Base-by-base conservation (phyloP, 2,329 filamentous ascomycete species). In the Dothistroma pini region DNA sequence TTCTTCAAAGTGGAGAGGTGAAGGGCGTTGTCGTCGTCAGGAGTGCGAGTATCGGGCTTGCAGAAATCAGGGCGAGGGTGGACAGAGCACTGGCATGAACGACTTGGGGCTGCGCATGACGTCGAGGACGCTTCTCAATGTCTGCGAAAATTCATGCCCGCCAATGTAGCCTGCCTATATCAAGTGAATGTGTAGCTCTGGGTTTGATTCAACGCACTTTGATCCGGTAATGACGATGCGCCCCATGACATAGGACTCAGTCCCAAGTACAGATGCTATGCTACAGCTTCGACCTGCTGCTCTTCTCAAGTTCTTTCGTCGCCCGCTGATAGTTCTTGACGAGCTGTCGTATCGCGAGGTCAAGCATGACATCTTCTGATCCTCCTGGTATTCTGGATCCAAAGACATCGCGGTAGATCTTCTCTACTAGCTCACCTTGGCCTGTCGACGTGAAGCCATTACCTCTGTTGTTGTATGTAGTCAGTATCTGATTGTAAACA, bases 371-470 rank as follows among this genome's bases (percentile, higher is more conserved):
- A 71, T 90, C 88, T 71, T 90, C 88, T 11, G 83, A 86, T 1
- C 88, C 88, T 53, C 88, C 88, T 10, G 64, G 65, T 54, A 67
- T 67, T 4, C 65, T 32, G 14, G 65, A 58, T 12, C 62, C 62
- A 47, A 68, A 62, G 21, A 65, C 29, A 56, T 51, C 38, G 9
- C 22, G 34, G 25, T 35, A 83, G 81, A 79, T 76, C 84, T 86
- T 84, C 73, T 90, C 88, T 35, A 84, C 81, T 61, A 89, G 74
- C 73, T 89, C 87, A 25, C 89, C 89, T 72, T 87, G 85, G 0
- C 89, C 89, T 12, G 80, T 83, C 66, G 81, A 82, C 0, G 88
- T 90, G 68, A 85, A 89, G 0, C 88, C 89, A 70, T 87, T 89
- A 3, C 89, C 89, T 4, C 65, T 63, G 54, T 14, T 63, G 54